Conservation (phyloP, 164 flowering plant species). For the Umbilicus rupestris region DNA sequence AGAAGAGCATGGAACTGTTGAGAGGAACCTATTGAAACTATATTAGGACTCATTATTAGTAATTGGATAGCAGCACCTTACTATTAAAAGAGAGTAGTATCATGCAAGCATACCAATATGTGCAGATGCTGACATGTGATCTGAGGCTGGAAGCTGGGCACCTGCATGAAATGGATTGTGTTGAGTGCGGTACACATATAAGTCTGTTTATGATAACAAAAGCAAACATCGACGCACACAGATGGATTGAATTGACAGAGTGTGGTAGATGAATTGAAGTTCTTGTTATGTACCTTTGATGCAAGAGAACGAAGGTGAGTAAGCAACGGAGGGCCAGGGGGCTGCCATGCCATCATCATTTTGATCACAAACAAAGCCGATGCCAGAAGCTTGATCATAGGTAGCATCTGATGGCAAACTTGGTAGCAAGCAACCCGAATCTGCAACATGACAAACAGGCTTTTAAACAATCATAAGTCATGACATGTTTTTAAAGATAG, state of each 20-base stretch:
- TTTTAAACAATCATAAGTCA: background rate
- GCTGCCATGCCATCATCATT: constrained; percentile 78
- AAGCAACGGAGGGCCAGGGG: constrained; percentile 57
- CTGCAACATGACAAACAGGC: constrained; percentile 18
- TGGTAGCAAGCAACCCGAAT: constrained; percentile 68
- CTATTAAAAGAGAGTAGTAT: too few relatives aligned
- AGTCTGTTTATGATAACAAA: background rate
- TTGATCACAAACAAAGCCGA: constrained; percentile 66
- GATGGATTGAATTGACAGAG: background rate
- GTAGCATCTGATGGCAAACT: constrained; percentile 70
- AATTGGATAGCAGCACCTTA: background rate
- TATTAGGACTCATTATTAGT: background rate
- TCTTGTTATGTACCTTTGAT: constrained; percentile 35
- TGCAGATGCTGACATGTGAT: background rate
- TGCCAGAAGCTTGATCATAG: constrained; percentile 41
- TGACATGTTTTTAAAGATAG: background rate
- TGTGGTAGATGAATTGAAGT: background rate
- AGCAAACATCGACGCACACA: background rate
- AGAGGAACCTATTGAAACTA: background rate
- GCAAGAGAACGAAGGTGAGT: constrained; percentile 48
- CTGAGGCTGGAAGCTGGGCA: background rate
- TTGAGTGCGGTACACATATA: background rate
- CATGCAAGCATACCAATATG: background rate
- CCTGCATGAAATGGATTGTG: background rate
- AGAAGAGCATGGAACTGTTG: background rate